Evolutionary conservation across 257 asterid genomes (phyloP), one percentile per base, ranked within the genome.

Genomic region (Solanum sejunctum): DNA sequence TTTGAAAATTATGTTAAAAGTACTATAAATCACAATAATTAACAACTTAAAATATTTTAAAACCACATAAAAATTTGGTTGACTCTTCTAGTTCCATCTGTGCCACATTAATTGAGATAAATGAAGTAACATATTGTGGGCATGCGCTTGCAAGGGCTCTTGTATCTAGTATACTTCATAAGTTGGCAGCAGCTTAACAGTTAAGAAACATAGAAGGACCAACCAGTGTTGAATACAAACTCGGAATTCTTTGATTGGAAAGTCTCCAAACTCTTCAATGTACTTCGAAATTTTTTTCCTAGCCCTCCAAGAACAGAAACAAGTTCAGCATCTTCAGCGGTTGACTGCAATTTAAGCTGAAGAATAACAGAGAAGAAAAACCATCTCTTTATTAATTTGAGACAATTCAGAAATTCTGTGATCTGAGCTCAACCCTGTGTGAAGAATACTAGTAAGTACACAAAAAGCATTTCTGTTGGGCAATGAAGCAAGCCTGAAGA

Each of bases 181-280:
- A 49, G 51, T 18, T 77, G 66, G 64, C 63, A 2, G 23, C 45
- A 78, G 49, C 83, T 78, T 32, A 52, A 52, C 66, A 26, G 51
- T 77, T 77, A 1, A 51, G 63, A 77, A 52, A 51, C 78, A 84
- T 54, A 51, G 36, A 56, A 85, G 71, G 18, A 86, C 78, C 26
- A 80, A 97, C 98, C 98, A 89, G 98, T 97, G 91, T 89, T 95
- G 87, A 94, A 97, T 56, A 95, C 85, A 87, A 89, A 89, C 81
- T 97, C 99, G 6, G 99, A 94, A 87, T 97, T 95, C 85, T 67
- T 95, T 75, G 93, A 85, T 84, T 97, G 99, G 85, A 92, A 93
- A 84, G 71, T 10, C 84, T 91, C 97, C 91, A 95, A 84, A 78
- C 86, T 85, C 86, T 90, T 88, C 88, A 95, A 86, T 7, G 95